These are phyloP conservation scores for Gonium pectorale DNA, from an alignment of 139 green algal genomes.

Conservation along the genomic window DNA sequence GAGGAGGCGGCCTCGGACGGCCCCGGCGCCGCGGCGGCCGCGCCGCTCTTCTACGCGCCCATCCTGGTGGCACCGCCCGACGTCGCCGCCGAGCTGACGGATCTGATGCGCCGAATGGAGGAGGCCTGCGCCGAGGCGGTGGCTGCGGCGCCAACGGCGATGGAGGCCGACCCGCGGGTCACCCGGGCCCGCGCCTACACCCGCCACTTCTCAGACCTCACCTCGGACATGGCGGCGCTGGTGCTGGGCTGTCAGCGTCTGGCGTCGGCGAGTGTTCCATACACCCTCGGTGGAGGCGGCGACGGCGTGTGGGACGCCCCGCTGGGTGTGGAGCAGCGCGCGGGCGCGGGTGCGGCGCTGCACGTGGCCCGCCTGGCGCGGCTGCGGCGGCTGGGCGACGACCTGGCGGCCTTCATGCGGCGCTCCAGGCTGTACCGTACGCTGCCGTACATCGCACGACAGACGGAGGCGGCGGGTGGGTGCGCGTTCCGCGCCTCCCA, in stretches of 20 bases:
- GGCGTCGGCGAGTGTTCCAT: not conserved
- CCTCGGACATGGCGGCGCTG: slow-evolving; percentile 10
- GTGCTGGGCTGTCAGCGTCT: not conserved
- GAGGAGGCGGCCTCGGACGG: not conserved
- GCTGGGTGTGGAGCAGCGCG: not conserved
- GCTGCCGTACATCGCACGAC: too few species aligned
- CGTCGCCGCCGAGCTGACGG: slow-evolving; percentile 20
- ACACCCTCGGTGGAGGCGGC: not conserved
- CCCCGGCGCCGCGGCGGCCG: not conserved
- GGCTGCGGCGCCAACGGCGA: not conserved
- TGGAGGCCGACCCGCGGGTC: not conserved
- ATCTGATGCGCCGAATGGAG: slow-evolving; percentile 10
- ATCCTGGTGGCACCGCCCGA: not conserved
- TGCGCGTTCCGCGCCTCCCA: too few species aligned
- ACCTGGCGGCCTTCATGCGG: slow-evolving; percentile 69
- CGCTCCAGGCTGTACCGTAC: too few species aligned
- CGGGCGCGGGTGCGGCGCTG: too few species aligned
- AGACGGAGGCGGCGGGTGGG: too few species aligned
- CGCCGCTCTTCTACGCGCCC: not conserved
- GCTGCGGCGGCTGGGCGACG: slow-evolving; percentile 54
- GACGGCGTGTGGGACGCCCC: not conserved
- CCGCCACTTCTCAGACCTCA: not conserved
- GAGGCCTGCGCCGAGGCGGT: not conserved
- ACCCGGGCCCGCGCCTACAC: slow-evolving; percentile 23
- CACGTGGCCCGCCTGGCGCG: too few species aligned